Conservation (phyloP, 768 basidiomycete species). For the Leccinum truebloodii region DNA sequence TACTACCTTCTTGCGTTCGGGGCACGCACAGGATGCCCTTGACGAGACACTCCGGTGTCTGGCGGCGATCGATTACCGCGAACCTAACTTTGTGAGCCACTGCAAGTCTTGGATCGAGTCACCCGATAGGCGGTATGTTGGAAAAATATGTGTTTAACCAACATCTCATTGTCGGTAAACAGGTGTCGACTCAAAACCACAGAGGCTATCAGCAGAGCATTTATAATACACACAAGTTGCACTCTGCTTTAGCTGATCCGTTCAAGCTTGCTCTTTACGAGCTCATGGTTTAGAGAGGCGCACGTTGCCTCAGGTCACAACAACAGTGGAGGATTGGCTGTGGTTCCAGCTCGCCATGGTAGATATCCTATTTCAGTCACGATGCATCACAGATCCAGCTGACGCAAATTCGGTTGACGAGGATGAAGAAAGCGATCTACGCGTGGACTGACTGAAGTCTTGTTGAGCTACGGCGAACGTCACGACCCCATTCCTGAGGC, state of each 20-base stretch:
- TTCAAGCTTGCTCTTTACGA: slow-evolving; percentile 97
- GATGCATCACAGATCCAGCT: slow-evolving; percentile 5
- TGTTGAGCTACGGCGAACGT: slow-evolving; percentile 76
- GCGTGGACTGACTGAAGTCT: slow-evolving; percentile 69
- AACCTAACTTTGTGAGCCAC: too few species aligned
- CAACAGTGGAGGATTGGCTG: slow-evolving; percentile 96
- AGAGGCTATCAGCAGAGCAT: slow-evolving; percentile 73
- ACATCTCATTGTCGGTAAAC: too few species aligned
- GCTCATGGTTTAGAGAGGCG: slow-evolving; percentile 87
- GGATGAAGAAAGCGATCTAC: slow-evolving; percentile 76
- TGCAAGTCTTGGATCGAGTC: too few species aligned
- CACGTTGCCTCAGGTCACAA: slow-evolving; percentile 34
- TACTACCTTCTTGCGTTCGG: slow-evolving; percentile 28
- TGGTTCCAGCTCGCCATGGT: slow-evolving; percentile 96
- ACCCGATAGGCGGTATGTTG: too few species aligned
- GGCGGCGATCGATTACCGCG: too few species aligned
- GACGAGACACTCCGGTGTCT: too few species aligned
- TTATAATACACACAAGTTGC: slow-evolving; percentile 87
- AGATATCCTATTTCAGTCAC: neutral
- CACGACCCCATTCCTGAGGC: slow-evolving; percentile 86
- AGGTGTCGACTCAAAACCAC: too few species aligned
- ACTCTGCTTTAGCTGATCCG: slow-evolving; percentile 84
- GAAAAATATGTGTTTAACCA: too few species aligned
- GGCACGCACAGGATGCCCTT: too few species aligned
- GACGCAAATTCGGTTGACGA: slow-evolving; percentile 61